Conservation (phyloP, 2,329 filamentous ascomycete species). For the Coniochaeta sp. region DNA sequence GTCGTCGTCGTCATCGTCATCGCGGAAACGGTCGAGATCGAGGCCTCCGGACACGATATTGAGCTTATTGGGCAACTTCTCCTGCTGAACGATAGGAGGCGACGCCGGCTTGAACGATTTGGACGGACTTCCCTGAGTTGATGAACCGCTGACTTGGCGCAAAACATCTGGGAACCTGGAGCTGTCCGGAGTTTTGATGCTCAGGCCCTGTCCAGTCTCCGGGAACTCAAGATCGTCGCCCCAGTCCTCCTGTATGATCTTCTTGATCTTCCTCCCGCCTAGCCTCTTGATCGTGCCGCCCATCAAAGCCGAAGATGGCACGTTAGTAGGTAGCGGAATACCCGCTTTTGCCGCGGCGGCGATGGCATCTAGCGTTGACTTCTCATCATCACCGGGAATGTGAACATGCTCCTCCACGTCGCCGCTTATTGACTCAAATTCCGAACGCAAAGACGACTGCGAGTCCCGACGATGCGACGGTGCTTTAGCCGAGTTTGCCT, state of each 20-base stretch:
- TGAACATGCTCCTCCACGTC: conserved; percentile 88
- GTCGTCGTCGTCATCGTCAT: conserved; percentile 52
- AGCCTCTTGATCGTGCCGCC: conserved; percentile 91
- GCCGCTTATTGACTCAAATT: conserved; percentile 65
- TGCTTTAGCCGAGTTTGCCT: conserved; percentile 33
- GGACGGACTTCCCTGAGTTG: conserved; percentile 43
- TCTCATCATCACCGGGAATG: conserved; percentile 76
- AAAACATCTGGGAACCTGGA: conserved; percentile 60
- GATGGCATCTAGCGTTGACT: conserved; percentile 77
- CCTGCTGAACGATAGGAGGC: conserved; percentile 15
- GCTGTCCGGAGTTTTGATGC: conserved; percentile 56
- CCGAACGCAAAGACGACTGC: conserved; percentile 77
- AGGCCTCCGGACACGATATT: conserved; percentile 31
- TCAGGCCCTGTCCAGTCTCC: conserved; percentile 47
- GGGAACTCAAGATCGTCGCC: conserved; percentile 70
- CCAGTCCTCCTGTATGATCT: conserved; percentile 73
- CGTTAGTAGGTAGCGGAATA: conserved; percentile 80
- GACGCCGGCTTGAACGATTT: conserved; percentile 19
- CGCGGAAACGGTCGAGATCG: conserved; percentile 57
- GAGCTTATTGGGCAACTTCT: conserved; percentile 22
- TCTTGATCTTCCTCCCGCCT: conserved; percentile 65
- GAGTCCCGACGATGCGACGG: conserved; percentile 60
- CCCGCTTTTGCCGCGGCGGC: conserved; percentile 80
- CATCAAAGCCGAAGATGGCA: conserved; percentile 81
- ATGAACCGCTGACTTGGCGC: conserved; percentile 58